phyloP scores from a whole-genome alignment of 2,329 filamentous ascomycete genomes.

The Stemphylium beticola region DNA sequence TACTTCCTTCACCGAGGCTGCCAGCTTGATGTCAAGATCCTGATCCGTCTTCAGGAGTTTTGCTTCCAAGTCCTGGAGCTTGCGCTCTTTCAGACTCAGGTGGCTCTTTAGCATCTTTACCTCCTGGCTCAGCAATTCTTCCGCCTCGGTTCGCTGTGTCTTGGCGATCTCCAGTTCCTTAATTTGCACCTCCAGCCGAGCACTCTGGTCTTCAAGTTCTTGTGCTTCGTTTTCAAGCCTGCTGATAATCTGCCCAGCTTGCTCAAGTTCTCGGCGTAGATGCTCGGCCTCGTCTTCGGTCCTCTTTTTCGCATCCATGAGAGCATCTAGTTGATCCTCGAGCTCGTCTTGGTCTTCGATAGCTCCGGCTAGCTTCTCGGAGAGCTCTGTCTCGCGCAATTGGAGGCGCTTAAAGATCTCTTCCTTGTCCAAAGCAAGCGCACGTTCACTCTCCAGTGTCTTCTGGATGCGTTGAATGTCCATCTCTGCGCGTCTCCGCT shows the following conservation, averaged over 20 bases:
- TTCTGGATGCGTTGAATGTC: slow-evolving; percentile 92
- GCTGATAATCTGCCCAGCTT: slow-evolving; percentile 85
- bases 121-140: slow-evolving; percentile 79
- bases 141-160: slow-evolving; percentile 75
- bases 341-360: slow-evolving; percentile 93
- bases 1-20: slow-evolving; percentile 78
- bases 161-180: slow-evolving; percentile 72
- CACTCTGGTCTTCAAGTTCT: slow-evolving; percentile 70
- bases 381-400: slow-evolving; percentile 85
- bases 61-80: slow-evolving; percentile 82
- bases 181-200: slow-evolving; percentile 73
- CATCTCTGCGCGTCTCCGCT: slow-evolving; percentile 81
- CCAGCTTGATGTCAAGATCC: slow-evolving; percentile 85
- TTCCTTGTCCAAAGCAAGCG: slow-evolving; percentile 96
- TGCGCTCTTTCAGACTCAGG: slow-evolving; percentile 84
- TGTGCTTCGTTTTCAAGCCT: slow-evolving; percentile 87
- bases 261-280: slow-evolving; percentile 82
- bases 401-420: slow-evolving; percentile 98
- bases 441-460: slow-evolving; percentile 91
- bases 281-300: slow-evolving; percentile 84
- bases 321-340: slow-evolving; percentile 88
- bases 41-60: slow-evolving; percentile 86
- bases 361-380: slow-evolving; percentile 89
- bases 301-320: slow-evolving; percentile 87
- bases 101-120: slow-evolving; percentile 93